Percentiles rank a stretch among this genome's conserved stretches.
Evolutionary conservation across 2,329 filamentous ascomycete genomes (phyloP).

Genomic region (Pyrenochaeta sp.): DNA sequence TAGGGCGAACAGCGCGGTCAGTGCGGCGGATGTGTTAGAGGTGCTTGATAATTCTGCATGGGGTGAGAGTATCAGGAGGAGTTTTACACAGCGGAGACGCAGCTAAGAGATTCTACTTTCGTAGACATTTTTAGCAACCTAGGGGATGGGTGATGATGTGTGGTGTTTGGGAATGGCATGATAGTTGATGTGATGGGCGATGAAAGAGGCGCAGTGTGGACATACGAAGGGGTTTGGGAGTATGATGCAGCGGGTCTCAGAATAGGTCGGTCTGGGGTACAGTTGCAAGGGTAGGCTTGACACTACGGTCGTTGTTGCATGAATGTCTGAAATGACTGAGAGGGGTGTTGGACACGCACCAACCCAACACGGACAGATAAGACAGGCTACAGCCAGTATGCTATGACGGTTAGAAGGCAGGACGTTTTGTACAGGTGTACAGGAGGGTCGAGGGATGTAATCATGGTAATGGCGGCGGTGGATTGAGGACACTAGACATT

Average conservation of each 20-base stretch:
- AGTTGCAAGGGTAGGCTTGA: slow-evolving; percentile 20
- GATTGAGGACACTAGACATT: slow-evolving; percentile 16
- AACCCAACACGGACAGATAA: slow-evolving; percentile 18
- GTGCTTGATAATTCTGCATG: slow-evolving; percentile 90
- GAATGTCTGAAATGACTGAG: slow-evolving; percentile 39
- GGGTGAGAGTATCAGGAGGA: slow-evolving; percentile 90
- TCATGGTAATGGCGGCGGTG: slow-evolving; percentile 10
- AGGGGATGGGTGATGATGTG: neutral
- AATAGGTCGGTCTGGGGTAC: slow-evolving; percentile 29
- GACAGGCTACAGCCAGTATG: neutral
- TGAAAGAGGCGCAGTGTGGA: slow-evolving; percentile 18
- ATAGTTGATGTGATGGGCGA: slow-evolving; percentile 6
- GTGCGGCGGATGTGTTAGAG: slow-evolving; percentile 79
- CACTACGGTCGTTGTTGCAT: slow-evolving; percentile 42
- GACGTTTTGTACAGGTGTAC: slow-evolving; percentile 8
- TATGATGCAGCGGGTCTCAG: slow-evolving; percentile 20
- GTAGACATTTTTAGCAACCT: neutral
- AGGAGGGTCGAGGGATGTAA: slow-evolving; percentile 3
- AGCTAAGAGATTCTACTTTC: slow-evolving; percentile 12
- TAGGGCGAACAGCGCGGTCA: slow-evolving; percentile 73
- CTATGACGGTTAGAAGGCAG: slow-evolving; percentile 6
- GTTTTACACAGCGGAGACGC: slow-evolving; percentile 73
- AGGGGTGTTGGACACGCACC: slow-evolving; percentile 21
- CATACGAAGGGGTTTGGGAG: neutral
- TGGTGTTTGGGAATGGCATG: slow-evolving; percentile 13